A percentile compares a stretch with the other conserved stretches of the same genome.
Conservation (phyloP, 257 asterid species). For the Primulina tabacum region DNA sequence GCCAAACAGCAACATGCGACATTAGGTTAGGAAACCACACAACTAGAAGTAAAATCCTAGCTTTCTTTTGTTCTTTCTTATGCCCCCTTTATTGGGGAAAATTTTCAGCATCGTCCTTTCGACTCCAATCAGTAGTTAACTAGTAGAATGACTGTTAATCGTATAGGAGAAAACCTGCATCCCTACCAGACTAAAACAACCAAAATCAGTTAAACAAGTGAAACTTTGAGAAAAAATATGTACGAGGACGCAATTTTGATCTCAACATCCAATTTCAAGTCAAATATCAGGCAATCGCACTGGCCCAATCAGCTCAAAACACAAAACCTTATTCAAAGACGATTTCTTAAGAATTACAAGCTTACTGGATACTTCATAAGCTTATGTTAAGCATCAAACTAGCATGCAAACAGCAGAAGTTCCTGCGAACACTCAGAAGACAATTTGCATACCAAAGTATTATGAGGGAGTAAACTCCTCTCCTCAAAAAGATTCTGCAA, state of each 20-base stretch:
- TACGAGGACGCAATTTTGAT: not conserved
- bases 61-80: not conserved
- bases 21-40: not conserved
- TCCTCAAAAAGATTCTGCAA: conserved; percentile 25
- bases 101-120: not conserved
- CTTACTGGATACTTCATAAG: not conserved
- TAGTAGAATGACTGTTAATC: not conserved
- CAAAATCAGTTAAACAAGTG: not conserved
- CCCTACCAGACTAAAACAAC: not conserved
- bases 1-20: not conserved
- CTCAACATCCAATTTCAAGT: not conserved
- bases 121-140: conserved; percentile 7
- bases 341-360: not conserved
- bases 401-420: not conserved
- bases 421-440: not conserved
- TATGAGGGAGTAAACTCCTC: conserved; percentile 26
- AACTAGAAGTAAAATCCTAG: not conserved
- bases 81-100: not conserved
- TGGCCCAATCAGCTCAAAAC: not conserved
- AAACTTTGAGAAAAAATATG: not conserved
- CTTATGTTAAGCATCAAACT: not conserved
- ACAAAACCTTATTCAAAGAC: not conserved
- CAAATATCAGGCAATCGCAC: not conserved
- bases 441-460: conserved; percentile 28
- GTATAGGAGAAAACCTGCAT: conserved; percentile 1